Percentiles rank a stretch among this genome's conserved stretches.
Evolutionary conservation across 192 early-diverging fungal species (phyloP).

Genomic region (Glomus cerebriforme): DNA sequence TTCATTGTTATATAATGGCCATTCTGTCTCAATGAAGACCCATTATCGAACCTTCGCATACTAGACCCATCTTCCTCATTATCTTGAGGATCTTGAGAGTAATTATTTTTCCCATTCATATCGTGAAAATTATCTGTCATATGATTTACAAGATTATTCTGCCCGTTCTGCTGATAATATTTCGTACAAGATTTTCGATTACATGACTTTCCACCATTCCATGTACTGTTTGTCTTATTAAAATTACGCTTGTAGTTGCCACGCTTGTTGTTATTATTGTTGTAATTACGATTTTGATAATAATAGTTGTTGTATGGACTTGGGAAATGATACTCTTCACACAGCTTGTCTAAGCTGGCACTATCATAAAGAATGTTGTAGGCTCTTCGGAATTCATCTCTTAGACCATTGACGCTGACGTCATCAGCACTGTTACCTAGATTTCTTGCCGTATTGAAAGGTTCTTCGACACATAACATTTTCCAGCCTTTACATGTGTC

Average conservation of each 20-base stretch:
- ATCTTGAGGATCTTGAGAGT: background rate
- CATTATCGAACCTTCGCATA: background rate
- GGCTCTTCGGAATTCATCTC: constrained; percentile 80
- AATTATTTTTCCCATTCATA: background rate
- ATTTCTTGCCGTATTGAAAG: constrained; percentile 85
- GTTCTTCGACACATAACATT: constrained; percentile 90
- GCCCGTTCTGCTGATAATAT: background rate
- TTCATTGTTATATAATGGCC: background rate
- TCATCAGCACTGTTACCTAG: constrained; percentile 89
- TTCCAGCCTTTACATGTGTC: constrained; percentile 64
- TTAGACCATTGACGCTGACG: constrained; percentile 73
- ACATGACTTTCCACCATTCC: no score
- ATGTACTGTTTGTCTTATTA: no score
- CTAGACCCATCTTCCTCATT: background rate
- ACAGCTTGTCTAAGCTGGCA: constrained; percentile 49
- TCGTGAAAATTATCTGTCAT: background rate
- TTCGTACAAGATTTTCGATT: background rate
- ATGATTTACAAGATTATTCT: background rate
- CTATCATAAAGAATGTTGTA: constrained; percentile 56
- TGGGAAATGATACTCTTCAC: constrained; percentile 55
- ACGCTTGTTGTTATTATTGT: no score
- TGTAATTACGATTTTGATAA: no score
- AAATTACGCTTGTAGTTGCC: no score
- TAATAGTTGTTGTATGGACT: constrained; percentile 26
- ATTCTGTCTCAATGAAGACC: background rate